Evolutionary conservation across 2,329 filamentous ascomycete species (phyloP), one percentile per base, ranked within the genome.

Genomic region (Sphaerulina populicola): DNA sequence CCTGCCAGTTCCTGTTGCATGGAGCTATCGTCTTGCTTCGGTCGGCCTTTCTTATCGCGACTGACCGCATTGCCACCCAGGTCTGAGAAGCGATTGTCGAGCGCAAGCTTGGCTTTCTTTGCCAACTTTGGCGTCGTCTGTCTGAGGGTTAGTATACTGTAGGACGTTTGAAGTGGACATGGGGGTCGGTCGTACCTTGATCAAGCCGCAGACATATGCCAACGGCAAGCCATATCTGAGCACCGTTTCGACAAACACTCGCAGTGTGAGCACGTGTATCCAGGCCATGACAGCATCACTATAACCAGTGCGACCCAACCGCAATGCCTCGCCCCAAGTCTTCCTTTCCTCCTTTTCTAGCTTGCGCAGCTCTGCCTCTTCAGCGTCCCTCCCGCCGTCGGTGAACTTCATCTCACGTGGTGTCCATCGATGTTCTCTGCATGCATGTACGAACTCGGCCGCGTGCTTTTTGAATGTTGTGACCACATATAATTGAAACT

Each of bases 191-290:
- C 57, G 33, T 78, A 94, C 90, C 83, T 88, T 84, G 56, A 97
- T 75, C 59, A 96, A 72, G 12, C 83, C 88, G 60, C 85, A 86
- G 44, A 94, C 83, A 69, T 91, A 98, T 61, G 94, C 86, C 57
- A 96, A 72, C 43, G 93, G 93, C 62, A 98, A 71, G 27, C 93
- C 93, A 66, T 98, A 98, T 59, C 93, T 82, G 65, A 98, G 74
- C n/a, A 98, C 93, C 4, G 90, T 95, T 77, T 98, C 93, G 15
- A 98, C 93, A 70, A 97, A 98, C 15, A 97, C 90, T 48, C 93
- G 78, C 63, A 98, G 72, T 6, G 90, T 86, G 64, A 97, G 76
- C 27, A 95, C 86, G 66, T 98, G 93, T 44, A 94, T 79, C 88
- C 90, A 95, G 48, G 91, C 85, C 88, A 95, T 95, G 59, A 95